A percentile compares a stretch with the other conserved stretches of the same genome.
These are phyloP conservation scores for Paspalum notatum DNA, from an alignment of 176 grass and related monocot species.

Conservation along the genomic window DNA sequence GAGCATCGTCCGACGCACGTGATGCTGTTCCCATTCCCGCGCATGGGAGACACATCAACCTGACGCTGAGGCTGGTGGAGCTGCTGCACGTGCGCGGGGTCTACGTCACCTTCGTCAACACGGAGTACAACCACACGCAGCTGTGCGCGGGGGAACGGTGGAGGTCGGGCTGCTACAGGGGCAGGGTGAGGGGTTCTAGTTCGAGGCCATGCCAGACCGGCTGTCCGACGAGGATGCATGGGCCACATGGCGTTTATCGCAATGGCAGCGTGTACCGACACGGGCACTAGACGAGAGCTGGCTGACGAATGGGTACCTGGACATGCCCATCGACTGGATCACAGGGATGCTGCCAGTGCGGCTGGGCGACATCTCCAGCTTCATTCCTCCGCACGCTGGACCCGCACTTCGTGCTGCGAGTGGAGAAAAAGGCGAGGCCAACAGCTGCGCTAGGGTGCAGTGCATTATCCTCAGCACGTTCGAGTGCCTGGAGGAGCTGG, in stretches of 20 bases:
- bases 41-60: slow-evolving; percentile 76
- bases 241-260: no score
- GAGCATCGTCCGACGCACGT: slow-evolving; percentile 49
- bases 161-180: no score
- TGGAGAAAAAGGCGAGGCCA: slow-evolving; percentile 52
- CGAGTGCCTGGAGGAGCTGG: slow-evolving; percentile 50
- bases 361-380: slow-evolving; percentile 83
- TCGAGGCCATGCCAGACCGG: slow-evolving; percentile 50
- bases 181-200: slow-evolving; percentile 29
- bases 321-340: slow-evolving; percentile 87
- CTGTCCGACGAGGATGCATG: slow-evolving; percentile 37
- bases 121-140: slow-evolving; percentile 49
- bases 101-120: slow-evolving; percentile 60
- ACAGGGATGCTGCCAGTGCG: slow-evolving; percentile 53
- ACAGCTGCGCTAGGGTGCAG: slow-evolving; percentile 49
- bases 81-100: slow-evolving; percentile 59
- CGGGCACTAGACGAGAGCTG: slow-evolving; percentile 62
- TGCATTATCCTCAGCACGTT: slow-evolving; percentile 67
- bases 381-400: slow-evolving; percentile 75
- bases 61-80: slow-evolving; percentile 59
- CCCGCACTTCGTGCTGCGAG: slow-evolving; percentile 53
- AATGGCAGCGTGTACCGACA: no score
- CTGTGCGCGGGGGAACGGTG: slow-evolving; percentile 18
- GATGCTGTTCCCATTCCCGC: slow-evolving; percentile 67
- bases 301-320: slow-evolving; percentile 81